These are phyloP conservation scores for Sporothrix inflata DNA, from an alignment of 2,329 filamentous ascomycete species.

Conservation along the genomic window DNA sequence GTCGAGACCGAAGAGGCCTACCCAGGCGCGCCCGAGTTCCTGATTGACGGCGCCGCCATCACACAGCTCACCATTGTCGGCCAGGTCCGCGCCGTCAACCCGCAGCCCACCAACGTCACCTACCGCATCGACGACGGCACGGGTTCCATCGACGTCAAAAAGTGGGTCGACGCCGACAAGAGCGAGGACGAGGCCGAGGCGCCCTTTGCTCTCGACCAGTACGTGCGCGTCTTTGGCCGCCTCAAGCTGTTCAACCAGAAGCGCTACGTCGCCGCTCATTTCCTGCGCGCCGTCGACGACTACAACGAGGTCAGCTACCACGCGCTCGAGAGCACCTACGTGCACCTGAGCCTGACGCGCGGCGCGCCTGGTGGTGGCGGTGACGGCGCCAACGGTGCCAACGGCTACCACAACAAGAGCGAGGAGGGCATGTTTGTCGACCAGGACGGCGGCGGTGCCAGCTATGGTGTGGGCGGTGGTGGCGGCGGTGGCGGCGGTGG, in stretches of 20 bases:
- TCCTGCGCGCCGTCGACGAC: slow-evolving; percentile 78
- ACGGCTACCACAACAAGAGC: slow-evolving; percentile 31
- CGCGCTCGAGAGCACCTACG: slow-evolving; percentile 83
- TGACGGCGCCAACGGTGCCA: slow-evolving; percentile 43
- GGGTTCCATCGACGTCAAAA: slow-evolving; percentile 86
- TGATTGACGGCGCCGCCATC: slow-evolving; percentile 75
- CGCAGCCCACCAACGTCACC: slow-evolving; percentile 88
- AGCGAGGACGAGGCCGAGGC: slow-evolving; percentile 41
- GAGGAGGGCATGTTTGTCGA: slow-evolving; percentile 59
- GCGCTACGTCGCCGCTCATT: slow-evolving; percentile 76
- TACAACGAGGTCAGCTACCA: slow-evolving; percentile 95
- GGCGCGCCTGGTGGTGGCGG: slow-evolving; percentile 58
- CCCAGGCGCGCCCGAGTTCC: slow-evolving; percentile 69
- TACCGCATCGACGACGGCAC: slow-evolving; percentile 96
- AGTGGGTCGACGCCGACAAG: slow-evolving; percentile 74
- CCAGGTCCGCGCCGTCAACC: slow-evolving; percentile 83
- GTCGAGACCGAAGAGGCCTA: slow-evolving; percentile 78
- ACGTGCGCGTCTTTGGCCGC: slow-evolving; percentile 84
- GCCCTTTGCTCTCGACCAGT: slow-evolving; percentile 71
- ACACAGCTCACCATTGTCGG: slow-evolving; percentile 84
- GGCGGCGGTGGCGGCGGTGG: slow-evolving; percentile 45
- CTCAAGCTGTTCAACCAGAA: slow-evolving; percentile 85
- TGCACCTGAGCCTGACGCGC: slow-evolving; percentile 81
- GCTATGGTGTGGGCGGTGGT: slow-evolving; percentile 39
- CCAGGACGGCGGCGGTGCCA: slow-evolving; percentile 45